These are phyloP conservation scores for Fusarium nanum DNA, from an alignment of 2,329 filamentous ascomycete species.

Conservation along the genomic window DNA sequence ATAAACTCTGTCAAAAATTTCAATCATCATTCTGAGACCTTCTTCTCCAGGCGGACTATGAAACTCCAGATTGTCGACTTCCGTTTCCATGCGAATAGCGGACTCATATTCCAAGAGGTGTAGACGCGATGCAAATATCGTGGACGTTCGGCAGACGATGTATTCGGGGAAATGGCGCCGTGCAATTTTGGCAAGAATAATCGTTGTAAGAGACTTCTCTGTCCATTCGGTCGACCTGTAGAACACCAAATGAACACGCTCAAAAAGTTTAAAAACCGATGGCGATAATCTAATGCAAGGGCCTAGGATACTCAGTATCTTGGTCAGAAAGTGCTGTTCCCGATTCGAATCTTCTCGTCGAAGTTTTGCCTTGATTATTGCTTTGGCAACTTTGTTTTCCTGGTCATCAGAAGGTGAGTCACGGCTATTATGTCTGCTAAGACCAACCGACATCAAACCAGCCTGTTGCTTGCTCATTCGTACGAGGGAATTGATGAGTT, in stretches of 20 bases:
- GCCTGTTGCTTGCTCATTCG: conserved; percentile 78
- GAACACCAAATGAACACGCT: conserved; percentile 94
- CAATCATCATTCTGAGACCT: conserved; percentile 74
- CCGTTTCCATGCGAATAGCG: conserved; percentile 82
- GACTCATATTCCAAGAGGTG: conserved; percentile 90
- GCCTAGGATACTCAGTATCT: conserved; percentile 81
- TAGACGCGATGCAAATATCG: conserved; percentile 83
- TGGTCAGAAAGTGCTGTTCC: conserved; percentile 78
- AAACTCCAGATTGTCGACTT: conserved; percentile 86
- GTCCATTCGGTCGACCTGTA: conserved; percentile 98
- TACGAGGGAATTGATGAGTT: conserved; percentile 80
- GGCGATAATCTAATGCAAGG: conserved; percentile 85
- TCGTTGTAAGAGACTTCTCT: conserved; percentile 93
- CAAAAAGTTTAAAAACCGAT: conserved; percentile 81
- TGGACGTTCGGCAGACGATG: conserved; percentile 87
- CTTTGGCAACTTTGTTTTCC: conserved; percentile 47
- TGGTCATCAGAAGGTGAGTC: conserved; percentile 63
- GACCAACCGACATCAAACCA: conserved; percentile 76
- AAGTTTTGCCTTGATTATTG: conserved; percentile 23
- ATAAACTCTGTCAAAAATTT: conserved; percentile 79
- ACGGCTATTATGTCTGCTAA: conserved; percentile 72
- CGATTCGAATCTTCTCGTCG: conserved; percentile 65
- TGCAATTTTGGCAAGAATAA: conserved; percentile 92
- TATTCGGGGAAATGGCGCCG: conserved; percentile 89
- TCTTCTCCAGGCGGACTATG: conserved; percentile 75